Conservation (phyloP, 2,329 filamentous ascomycete species). For the Fusarium sp. region DNA sequence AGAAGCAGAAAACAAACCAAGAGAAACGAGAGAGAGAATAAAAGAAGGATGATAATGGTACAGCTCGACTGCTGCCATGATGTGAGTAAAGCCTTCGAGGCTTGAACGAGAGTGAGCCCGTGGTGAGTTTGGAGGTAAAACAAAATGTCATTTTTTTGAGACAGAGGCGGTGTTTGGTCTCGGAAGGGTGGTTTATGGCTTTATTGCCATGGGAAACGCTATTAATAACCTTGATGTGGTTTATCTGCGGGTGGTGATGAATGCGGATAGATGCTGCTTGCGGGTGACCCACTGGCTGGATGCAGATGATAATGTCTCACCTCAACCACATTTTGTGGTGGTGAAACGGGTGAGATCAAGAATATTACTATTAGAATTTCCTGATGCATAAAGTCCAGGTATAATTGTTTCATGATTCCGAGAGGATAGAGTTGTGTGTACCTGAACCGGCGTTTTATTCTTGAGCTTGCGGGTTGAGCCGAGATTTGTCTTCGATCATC, state of each 20-base stretch:
- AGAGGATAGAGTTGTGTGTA: neutral
- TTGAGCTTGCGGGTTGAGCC: neutral
- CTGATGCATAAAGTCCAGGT: neutral
- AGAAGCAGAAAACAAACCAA: conserved; percentile 51
- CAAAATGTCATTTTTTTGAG: conserved; percentile 18
- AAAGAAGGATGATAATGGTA: conserved; percentile 61
- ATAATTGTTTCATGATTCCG: neutral
- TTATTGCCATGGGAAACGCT: neutral
- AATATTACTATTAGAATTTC: neutral
- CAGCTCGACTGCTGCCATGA: conserved; percentile 23
- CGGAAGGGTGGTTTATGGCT: neutral
- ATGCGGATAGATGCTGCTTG: conserved; percentile 18
- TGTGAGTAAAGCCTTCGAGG: neutral
- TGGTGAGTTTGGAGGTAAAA: neutral
- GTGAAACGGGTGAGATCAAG: neutral
- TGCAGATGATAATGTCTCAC: neutral
- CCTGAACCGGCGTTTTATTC: neutral
- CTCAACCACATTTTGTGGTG: neutral
- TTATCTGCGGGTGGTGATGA: neutral
- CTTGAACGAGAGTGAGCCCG: neutral
- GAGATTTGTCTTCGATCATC: neutral
- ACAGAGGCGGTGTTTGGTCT: conserved; percentile 11
- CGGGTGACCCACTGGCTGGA: conserved; percentile 14
- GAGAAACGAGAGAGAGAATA: conserved; percentile 53
- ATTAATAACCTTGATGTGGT: neutral